Evolutionary conservation across 768 basidiomycete genomes (phyloP), one percentile per base, ranked within the genome.

Genomic region (Tremella yokohamensis): DNA sequence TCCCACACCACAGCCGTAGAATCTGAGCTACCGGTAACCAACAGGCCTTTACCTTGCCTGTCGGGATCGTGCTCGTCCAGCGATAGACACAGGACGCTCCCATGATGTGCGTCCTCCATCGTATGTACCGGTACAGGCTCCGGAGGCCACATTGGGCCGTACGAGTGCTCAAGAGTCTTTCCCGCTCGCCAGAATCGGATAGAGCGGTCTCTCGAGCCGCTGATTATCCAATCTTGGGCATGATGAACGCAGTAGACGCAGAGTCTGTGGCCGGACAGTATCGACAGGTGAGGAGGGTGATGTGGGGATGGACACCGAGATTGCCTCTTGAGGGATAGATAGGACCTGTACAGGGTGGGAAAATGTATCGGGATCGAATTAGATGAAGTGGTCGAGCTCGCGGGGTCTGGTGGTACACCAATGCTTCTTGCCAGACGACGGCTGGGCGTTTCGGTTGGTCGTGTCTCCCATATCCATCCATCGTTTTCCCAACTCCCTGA

Each of bases 21-120:
- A 60, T 73, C 71, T 2, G 61, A 64, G 13, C 56, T 57, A 1
- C 60, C 65, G 2, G 63, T 63, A 25, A 69, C 50, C 54, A 72
- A n/a, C 22, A 44, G 38, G n/a, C 62, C 65, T 37, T 29, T 57
- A 2, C 55, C 52, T 8, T 34, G 8, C 51, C 22, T 29, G 25
- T 64, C 53, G 9, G 55, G 26, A 29, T 61, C 51, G 0, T 57
- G 3, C 19, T 60, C 60, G 22, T 45, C 42, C 37, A 57, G 55
- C n/a, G 50, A 26, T n/a, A 73, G 37, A 16, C 47, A 37, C n/a
- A 73, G 38, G 12, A 73, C 65, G 54, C 71, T 73, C 11, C 68
- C 50, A 15, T 42, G 52, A 53, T 73, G 71, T 16, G 64, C 69
- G 15, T 48, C 52, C 11, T 60, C 40, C 0, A 65, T 15, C 19